A percentile compares a stretch with the other conserved stretches of the same genome.
Conservation (phyloP, 768 basidiomycete species). For the Amanita thiersii region DNA sequence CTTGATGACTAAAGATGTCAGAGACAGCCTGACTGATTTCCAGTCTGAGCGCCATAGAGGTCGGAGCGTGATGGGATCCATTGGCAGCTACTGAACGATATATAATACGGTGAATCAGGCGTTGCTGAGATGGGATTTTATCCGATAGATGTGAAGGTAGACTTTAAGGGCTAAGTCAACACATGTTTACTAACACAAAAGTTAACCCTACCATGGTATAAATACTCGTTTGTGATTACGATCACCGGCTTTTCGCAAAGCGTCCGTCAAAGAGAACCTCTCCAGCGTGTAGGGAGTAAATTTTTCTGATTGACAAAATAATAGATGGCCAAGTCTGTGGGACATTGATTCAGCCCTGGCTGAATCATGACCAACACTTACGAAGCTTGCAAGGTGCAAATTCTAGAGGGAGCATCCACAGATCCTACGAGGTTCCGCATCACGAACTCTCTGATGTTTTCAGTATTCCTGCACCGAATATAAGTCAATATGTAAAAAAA, state of each 20-base stretch:
- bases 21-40: slow-evolving; percentile 1
- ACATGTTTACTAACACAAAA: background rate
- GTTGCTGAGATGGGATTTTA: slow-evolving; percentile 9
- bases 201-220: slow-evolving; percentile 37
- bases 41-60: background rate
- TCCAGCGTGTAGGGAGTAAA: slow-evolving; percentile 44
- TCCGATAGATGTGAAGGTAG: slow-evolving; percentile 13
- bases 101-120: slow-evolving; percentile 7
- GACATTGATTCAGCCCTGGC: background rate
- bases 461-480: background rate
- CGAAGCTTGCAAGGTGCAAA: slow-evolving; percentile 4
- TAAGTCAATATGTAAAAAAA: background rate
- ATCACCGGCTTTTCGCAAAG: slow-evolving; percentile 37
- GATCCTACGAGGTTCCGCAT: slow-evolving; percentile 10
- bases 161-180: slow-evolving; percentile 9
- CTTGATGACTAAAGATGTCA: too few relatives aligned
- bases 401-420: background rate
- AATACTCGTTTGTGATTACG: slow-evolving; percentile 27
- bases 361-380: background rate
- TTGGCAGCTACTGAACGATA: background rate
- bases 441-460: slow-evolving; percentile 1
- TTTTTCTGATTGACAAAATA: slow-evolving; percentile 32
- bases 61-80: background rate
- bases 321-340: slow-evolving; percentile 50
- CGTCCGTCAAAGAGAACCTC: slow-evolving; percentile 26